Evolutionary conservation across 805 yeast genomes (phyloP), one percentile per base, ranked within the genome.

Genomic region (Cyberlindnera subsufficiens): DNA sequence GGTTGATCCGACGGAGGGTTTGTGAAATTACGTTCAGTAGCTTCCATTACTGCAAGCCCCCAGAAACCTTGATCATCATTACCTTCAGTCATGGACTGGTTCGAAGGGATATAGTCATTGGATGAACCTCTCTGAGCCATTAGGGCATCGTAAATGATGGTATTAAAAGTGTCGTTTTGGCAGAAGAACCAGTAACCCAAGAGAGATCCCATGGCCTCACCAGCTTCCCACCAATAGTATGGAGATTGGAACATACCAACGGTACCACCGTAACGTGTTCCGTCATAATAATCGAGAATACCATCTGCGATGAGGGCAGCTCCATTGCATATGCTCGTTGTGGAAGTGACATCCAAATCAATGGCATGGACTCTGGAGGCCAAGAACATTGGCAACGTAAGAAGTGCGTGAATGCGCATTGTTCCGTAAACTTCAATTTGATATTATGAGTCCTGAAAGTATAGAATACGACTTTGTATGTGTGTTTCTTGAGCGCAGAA

Each of bases 181-280:
- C 91, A 83, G 57, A 78, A 78, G 55, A 63, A 80, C 73, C 86
- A 74, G 56, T 80, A 81, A 56, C 86, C 96, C 30, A 91, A 58
- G 68, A 86, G 61, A 6, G 70, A 66, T 29, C 78, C 78, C 64
- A 71, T 83, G 0, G 89, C 95, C 55, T 87, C 95, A 59, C 96
- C 96, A 27, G 95, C 90, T 63, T 86, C 84, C 95, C 95, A 86
- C 89, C 93, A 89, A 65, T 83, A 85, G 65, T 85, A 85, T 0
- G 93, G 93, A 50, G 71, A 56, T 22, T 77, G 70, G 56, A 85
- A 82, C 83, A 78, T 74, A 30, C 91, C 95, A 18, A 83, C 71
- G 7, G 82, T 72, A 27, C 89, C 89, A 40, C 89, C 90, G 36
- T 65, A 59, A 32, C 68, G 58, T 29, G 52, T 49, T 34, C 91